phyloP scores from a whole-genome alignment of 2,329 filamentous ascomycete genomes.

The Hypoxylon sp. region DNA sequence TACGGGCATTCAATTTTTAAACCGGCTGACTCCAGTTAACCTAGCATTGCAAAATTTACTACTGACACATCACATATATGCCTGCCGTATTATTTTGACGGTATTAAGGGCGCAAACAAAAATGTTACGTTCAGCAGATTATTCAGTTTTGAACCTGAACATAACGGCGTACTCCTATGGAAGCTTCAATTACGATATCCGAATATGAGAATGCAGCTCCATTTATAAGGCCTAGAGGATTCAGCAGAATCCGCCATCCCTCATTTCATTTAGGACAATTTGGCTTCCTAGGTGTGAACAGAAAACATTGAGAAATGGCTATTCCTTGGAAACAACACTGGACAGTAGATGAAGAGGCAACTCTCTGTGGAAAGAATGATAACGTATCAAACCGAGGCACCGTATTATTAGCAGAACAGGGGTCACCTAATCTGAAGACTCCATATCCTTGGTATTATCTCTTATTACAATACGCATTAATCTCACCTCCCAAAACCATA shows the following conservation, averaged over 20 bases:
- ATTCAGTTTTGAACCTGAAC: background rate
- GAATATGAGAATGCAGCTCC: background rate
- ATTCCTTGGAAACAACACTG: background rate
- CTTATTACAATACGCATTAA: too few relatives aligned
- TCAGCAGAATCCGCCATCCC: background rate
- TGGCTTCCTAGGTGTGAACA: too few relatives aligned
- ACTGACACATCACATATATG: background rate
- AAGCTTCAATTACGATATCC: background rate
- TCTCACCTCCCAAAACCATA: too few relatives aligned
- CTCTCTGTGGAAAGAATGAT: background rate
- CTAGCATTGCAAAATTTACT: background rate
- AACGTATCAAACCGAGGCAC: background rate
- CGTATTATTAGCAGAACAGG: constrained; percentile 21
- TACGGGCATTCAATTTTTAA: background rate
- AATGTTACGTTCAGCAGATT: background rate
- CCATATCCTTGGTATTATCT: too few relatives aligned
- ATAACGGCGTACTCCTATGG: background rate
- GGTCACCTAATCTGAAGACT: constrained; percentile 6
- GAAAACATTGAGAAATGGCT: too few relatives aligned
- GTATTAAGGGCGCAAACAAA: background rate
- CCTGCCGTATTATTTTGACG: background rate
- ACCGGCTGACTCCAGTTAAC: background rate
- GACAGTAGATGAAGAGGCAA: background rate
- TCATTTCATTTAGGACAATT: background rate
- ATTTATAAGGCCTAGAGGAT: background rate